Percentiles rank a stretch among this genome's conserved stretches.
These are phyloP conservation scores for Colletotrichum lupini DNA, from an alignment of 2,329 filamentous ascomycete species.

Conservation along the genomic window DNA sequence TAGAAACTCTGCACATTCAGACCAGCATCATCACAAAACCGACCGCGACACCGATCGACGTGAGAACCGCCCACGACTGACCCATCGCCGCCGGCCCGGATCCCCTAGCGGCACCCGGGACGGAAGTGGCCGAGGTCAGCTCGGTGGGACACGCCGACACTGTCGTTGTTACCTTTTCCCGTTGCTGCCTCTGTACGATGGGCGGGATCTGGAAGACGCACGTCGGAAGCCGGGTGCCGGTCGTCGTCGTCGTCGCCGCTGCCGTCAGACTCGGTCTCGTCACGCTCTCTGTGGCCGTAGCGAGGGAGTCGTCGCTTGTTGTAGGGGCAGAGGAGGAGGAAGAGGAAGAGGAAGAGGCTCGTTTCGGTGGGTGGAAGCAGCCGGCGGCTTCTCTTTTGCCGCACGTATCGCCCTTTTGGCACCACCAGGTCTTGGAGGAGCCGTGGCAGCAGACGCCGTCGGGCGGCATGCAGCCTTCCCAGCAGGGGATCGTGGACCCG, in stretches of 20 bases:
- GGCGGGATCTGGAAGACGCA: background rate
- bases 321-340: background rate
- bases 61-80: background rate
- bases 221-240: background rate
- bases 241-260: background rate
- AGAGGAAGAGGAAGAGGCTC: background rate
- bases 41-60: background rate
- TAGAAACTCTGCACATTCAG: background rate
- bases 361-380: background rate
- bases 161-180: background rate
- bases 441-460: conserved; percentile 8
- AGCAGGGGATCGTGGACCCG: background rate
- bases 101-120: background rate
- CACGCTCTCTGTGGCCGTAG: background rate
- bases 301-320: background rate
- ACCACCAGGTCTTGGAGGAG: conserved; percentile 7
- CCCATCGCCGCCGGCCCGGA: background rate
- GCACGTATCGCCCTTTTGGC: background rate
- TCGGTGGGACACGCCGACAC: background rate
- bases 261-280: background rate
- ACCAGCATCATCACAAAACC: background rate
- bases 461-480: background rate
- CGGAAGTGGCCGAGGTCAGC: background rate
- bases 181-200: background rate
- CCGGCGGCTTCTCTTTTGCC: background rate